Conservation (phyloP, 73 alveolate genomes). For the Paramecium primaurelia region DNA sequence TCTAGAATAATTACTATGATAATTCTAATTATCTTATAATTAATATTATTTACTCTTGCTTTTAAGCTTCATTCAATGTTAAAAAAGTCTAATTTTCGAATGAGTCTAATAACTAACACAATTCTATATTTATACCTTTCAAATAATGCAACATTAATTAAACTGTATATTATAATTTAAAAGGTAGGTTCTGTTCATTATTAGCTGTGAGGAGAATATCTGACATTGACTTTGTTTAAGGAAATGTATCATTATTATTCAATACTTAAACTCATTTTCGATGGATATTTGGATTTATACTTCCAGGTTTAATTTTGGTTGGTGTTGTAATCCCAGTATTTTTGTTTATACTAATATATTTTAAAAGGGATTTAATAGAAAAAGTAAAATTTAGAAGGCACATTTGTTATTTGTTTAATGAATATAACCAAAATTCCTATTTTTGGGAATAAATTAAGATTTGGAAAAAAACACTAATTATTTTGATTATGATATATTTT, state of each 20-base stretch:
- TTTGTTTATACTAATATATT: neutral
- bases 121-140: neutral
- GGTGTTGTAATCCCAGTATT: neutral
- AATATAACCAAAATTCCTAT: neutral
- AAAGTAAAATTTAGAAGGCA: neutral
- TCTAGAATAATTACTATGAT: neutral
- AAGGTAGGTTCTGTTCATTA: neutral
- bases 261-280: neutral
- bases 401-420: neutral
- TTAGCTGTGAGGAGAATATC: neutral
- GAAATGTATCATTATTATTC: neutral
- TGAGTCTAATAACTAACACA: neutral
- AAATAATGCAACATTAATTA: neutral
- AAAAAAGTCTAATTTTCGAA: neutral
- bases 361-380: neutral
- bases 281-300: neutral
- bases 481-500: neutral
- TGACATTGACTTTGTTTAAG: neutral
- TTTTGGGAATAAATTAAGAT: neutral
- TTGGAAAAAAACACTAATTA: neutral
- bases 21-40: neutral
- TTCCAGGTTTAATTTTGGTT: neutral
- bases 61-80: neutral
- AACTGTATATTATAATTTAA: neutral
- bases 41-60: neutral